phyloP scores from a whole-genome alignment of 306 rosid species.

The Astragalus membranaceus region DNA sequence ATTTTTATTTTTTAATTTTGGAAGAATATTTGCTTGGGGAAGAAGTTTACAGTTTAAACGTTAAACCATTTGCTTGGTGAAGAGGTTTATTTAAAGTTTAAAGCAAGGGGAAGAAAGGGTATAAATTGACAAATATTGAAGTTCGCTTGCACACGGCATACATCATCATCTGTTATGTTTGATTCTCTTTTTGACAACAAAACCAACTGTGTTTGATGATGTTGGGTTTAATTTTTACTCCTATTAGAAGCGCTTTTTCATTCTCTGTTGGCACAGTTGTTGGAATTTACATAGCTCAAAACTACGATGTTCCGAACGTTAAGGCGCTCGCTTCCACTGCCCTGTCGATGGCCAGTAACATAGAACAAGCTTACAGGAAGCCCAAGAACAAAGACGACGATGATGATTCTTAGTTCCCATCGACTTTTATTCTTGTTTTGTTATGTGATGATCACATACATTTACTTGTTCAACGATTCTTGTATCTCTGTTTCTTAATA shows the following conservation, averaged over 20 bases:
- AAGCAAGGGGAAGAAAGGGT: background rate
- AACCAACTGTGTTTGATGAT: background rate
- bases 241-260: background rate
- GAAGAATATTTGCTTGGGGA: slow-evolving; percentile 6
- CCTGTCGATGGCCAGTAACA: background rate
- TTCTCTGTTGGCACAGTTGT: background rate
- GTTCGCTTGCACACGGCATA: too few relatives aligned
- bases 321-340: slow-evolving; percentile 14
- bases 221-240: too few relatives aligned
- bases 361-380: slow-evolving; percentile 17
- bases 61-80: background rate
- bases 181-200: background rate
- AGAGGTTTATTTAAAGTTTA: background rate
- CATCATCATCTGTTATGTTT: too few relatives aligned
- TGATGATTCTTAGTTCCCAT: background rate
- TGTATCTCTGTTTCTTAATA: too few relatives aligned
- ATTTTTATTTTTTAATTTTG: background rate
- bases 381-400: background rate
- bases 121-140: background rate
- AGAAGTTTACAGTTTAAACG: background rate
- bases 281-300: slow-evolving; percentile 18
- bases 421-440: too few relatives aligned
- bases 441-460: background rate
- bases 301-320: slow-evolving; percentile 5
- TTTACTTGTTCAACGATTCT: too few relatives aligned